These are phyloP conservation scores for Spizellomyces sp. DNA, from an alignment of 192 early-diverging fungal species.

Conservation along the genomic window DNA sequence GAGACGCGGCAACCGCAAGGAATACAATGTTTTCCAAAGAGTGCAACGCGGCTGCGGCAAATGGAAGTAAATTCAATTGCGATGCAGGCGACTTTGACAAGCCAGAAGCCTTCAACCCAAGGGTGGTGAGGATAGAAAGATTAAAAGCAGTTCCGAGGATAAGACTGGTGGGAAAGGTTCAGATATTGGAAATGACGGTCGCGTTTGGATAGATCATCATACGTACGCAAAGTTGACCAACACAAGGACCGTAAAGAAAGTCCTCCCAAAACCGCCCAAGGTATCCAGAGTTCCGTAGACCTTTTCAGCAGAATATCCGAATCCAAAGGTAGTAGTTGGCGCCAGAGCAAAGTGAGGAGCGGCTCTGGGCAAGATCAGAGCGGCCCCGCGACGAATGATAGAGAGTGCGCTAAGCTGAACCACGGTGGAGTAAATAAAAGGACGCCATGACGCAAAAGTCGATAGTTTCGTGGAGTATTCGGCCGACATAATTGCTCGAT, in stretches of 20 bases:
- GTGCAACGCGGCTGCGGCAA: slow-evolving; percentile 25
- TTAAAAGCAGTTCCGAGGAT: slow-evolving; percentile 27
- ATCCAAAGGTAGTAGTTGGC: slow-evolving; percentile 7
- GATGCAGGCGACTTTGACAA: background rate
- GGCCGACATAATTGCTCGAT: too few relatives aligned
- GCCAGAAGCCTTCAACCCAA: slow-evolving; percentile 22
- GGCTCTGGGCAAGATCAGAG: slow-evolving; percentile 9
- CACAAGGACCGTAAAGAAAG: background rate
- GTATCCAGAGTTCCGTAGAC: slow-evolving; percentile 6
- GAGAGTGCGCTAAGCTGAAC: slow-evolving; percentile 14
- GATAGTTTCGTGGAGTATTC: background rate
- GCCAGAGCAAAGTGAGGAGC: slow-evolving; percentile 16
- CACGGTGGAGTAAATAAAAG: background rate
- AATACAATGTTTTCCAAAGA: slow-evolving; percentile 23
- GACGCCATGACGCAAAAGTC: slow-evolving; percentile 9
- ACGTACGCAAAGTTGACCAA: slow-evolving; percentile 25
- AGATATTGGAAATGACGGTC: background rate
- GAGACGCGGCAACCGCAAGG: background rate
- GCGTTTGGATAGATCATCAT: background rate
- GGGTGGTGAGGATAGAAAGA: slow-evolving; percentile 13
- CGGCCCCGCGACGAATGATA: slow-evolving; percentile 20
- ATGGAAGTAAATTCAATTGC: slow-evolving; percentile 21
- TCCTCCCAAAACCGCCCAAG: slow-evolving; percentile 6
- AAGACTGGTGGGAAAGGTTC: background rate
- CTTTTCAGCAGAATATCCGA: slow-evolving; percentile 13